Evolutionary conservation across 192 early-diverging fungal genomes (phyloP), one percentile per base, ranked within the genome.

Genomic region (Coemansia reversa): DNA sequence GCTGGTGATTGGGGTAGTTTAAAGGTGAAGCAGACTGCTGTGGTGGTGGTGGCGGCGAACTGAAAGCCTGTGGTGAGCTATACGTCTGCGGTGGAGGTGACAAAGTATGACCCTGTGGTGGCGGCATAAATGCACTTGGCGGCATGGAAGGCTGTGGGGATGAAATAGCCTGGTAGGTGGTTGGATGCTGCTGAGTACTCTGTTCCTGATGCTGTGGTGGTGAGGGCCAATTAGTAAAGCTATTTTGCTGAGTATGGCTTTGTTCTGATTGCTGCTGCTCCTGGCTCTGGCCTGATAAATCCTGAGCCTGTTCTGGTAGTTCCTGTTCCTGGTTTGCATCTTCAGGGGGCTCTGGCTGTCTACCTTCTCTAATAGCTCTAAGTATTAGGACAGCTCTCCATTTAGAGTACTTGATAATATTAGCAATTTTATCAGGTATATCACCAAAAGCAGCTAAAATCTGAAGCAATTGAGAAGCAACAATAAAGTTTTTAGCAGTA

Each of bases 341-440:
- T 32, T 86, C 85, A 55, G 88, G 88, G 29, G 85, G 72, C 2
- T 53, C 70, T 20, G 94, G 93, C 16, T 49, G 59, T 27, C 91
- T 83, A 4, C 96, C 97, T 68, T 96, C 95, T 18, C 90, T 81
- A 19, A 95, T 68, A 1, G 94, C 93, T 69, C 93, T 96, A 28
- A 95, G 80, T 28, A 99, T 99, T 68, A 98, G 93, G 0, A 91
- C 86, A 3, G 96, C 96, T 55, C 97, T 91, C 89, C 92, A 99
- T 67, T 96, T 96, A 1, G 96, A 88, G 70, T 99, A 99, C 64
- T 89, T 93, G 59, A 98, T 91, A 76, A 96, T 99, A 63, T 93
- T 89, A 1, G 51, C 55, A 28, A 90, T 72, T 47, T 90, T 92
- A 5, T 84, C 63, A 18, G 86, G 85, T 24, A 93, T 62, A 2